Conservation (phyloP, 169 alveolate species). For the Plasmodium sp. region DNA sequence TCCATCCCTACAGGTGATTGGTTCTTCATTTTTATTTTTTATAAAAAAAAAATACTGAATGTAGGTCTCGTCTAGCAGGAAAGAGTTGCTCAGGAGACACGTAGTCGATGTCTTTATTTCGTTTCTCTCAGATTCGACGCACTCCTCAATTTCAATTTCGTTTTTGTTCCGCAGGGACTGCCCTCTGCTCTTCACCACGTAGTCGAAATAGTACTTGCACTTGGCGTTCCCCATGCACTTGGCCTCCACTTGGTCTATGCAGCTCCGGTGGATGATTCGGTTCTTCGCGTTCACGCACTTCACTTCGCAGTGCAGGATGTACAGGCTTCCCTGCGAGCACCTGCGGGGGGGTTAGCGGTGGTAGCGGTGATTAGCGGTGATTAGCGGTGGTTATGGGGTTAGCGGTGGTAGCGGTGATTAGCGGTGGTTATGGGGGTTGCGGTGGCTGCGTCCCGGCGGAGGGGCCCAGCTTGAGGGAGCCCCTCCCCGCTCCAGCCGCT, state of each 20-base stretch:
- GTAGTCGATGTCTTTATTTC: constrained; percentile 29
- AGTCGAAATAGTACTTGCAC: constrained; percentile 37
- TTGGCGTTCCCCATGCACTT: constrained; percentile 9
- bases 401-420: too few relatives aligned
- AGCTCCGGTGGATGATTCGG: constrained; percentile 9
- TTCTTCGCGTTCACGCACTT: constrained; percentile 15
- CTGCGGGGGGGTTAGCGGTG: neutral
- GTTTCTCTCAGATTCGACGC: constrained; percentile 33
- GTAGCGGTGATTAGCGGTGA: too few relatives aligned
- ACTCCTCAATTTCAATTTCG: constrained; percentile 19
- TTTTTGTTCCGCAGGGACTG: neutral
- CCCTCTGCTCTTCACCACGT: neutral
- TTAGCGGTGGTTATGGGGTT: too few relatives aligned
- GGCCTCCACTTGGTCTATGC: constrained; percentile 16
- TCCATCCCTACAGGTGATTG: constrained; percentile 21
- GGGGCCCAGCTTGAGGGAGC: neutral
- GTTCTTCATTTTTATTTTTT: constrained; percentile 47
- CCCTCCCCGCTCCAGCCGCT: neutral
- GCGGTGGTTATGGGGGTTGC: too few relatives aligned
- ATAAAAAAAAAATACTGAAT: constrained; percentile 26
- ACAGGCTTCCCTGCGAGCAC: constrained; percentile 20
- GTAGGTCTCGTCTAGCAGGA: constrained; percentile 2
- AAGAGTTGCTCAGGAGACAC: constrained; percentile 9
- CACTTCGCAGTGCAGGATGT: constrained; percentile 43
- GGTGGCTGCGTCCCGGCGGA: too few relatives aligned